These are phyloP conservation scores for Apiospora sp. DNA, from an alignment of 2,329 filamentous ascomycete species.

Conservation along the genomic window DNA sequence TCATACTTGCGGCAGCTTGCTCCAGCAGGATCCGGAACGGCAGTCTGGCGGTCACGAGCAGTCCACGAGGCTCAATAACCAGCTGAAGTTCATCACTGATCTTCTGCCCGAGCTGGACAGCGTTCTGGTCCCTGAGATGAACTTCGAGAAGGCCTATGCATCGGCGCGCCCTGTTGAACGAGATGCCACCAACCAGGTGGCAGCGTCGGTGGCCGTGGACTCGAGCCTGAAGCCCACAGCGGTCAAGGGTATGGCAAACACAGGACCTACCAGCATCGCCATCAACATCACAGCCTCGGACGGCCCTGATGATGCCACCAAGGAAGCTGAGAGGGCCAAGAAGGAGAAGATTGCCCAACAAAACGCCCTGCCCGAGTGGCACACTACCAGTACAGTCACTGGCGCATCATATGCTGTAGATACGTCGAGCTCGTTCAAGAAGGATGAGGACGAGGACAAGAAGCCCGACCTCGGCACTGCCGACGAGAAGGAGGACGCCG, in stretches of 20 bases:
- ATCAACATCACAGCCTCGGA: slow-evolving; percentile 73
- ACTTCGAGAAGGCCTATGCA: slow-evolving; percentile 73
- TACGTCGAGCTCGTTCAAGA: slow-evolving; percentile 39
- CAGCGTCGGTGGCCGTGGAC: slow-evolving; percentile 66
- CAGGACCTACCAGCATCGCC: slow-evolving; percentile 72
- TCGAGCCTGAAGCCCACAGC: slow-evolving; percentile 65
- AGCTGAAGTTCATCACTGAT: slow-evolving; percentile 81
- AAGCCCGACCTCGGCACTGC: slow-evolving; percentile 55
- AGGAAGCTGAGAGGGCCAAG: slow-evolving; percentile 68
- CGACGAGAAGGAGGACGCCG: slow-evolving; percentile 61
- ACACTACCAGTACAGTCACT: slow-evolving; percentile 73
- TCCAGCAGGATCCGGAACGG: slow-evolving; percentile 72
- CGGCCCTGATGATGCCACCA: slow-evolving; percentile 72
- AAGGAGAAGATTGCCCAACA: slow-evolving; percentile 72
- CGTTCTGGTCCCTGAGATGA: slow-evolving; percentile 76
- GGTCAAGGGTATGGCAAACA: slow-evolving; percentile 73
- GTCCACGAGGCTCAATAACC: slow-evolving; percentile 77
- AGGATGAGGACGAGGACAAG: slow-evolving; percentile 43
- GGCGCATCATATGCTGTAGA: slow-evolving; percentile 62
- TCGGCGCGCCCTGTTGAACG: slow-evolving; percentile 70
- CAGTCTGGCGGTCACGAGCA: slow-evolving; percentile 76
- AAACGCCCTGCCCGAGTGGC: slow-evolving; percentile 76
- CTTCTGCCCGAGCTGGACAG: slow-evolving; percentile 79
- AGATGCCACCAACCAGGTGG: slow-evolving; percentile 72
- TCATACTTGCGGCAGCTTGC: slow-evolving; percentile 73